These are phyloP conservation scores for Thinopyrum elongatum DNA, from an alignment of 176 grass and related monocot genomes.

Conservation along the genomic window DNA sequence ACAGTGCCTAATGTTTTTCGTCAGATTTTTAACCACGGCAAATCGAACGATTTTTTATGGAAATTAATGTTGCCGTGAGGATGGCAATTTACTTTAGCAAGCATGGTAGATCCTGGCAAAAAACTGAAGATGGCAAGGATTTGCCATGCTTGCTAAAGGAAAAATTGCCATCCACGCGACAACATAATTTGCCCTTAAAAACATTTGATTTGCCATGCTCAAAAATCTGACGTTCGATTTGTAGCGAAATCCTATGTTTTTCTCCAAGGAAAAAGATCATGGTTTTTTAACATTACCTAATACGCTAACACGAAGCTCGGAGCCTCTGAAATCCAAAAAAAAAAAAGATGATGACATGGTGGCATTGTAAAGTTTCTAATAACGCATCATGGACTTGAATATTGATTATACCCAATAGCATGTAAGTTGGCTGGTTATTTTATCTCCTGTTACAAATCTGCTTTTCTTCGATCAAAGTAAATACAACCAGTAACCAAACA, in stretches of 20 bases:
- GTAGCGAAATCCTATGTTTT: neutral
- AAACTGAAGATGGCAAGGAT: no score
- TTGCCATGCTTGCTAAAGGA: no score
- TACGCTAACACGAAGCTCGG: neutral
- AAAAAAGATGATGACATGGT: neutral
- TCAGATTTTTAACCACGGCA: no score
- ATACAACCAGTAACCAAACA: slow-evolving; percentile 11
- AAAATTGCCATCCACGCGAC: no score
- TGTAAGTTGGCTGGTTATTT: slow-evolving; percentile 15
- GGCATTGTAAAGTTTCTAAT: slow-evolving; percentile 2
- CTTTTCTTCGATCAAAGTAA: slow-evolving; percentile 8
- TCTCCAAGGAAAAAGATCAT: neutral
- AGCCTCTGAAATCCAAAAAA: neutral
- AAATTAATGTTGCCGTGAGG: no score
- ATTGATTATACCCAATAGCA: slow-evolving; percentile 8
- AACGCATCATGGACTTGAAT: neutral
- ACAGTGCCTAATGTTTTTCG: neutral
- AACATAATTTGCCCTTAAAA: no score
- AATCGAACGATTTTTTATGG: no score
- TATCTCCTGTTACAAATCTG: slow-evolving; percentile 6
- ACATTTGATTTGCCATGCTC: no score
- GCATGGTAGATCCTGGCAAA: no score
- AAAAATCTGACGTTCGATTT: no score
- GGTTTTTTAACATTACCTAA: neutral
- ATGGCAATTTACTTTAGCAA: no score